Evolutionary conservation across 257 asterid genomes (phyloP).

Genomic region (Leptodermis oblonga): DNA sequence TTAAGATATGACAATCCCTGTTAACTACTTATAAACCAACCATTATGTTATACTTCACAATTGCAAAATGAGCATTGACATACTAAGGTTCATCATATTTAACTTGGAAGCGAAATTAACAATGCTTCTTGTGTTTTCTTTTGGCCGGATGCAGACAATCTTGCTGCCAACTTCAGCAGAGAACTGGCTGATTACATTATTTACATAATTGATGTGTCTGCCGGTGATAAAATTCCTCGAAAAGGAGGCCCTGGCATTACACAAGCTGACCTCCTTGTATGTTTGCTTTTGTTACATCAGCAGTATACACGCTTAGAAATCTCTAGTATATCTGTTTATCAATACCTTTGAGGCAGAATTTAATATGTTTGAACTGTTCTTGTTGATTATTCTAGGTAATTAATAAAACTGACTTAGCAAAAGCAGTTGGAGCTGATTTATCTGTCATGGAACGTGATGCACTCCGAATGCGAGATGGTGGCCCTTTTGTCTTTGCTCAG

Average conservation of each 20-base stretch:
- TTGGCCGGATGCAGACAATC: slow-evolving; percentile 50
- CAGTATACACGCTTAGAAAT: not conserved
- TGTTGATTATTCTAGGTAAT: slow-evolving; percentile 51
- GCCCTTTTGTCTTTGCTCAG: slow-evolving; percentile 96
- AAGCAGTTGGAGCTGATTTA: slow-evolving; percentile 88
- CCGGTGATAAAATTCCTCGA: slow-evolving; percentile 92
- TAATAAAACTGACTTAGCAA: slow-evolving; percentile 89
- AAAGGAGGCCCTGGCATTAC: slow-evolving; percentile 99
- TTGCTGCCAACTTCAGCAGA: slow-evolving; percentile 96
- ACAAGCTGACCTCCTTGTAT: slow-evolving; percentile 92
- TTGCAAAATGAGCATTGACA: not conserved
- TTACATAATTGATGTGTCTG: slow-evolving; percentile 90
- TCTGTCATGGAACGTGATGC: slow-evolving; percentile 94
- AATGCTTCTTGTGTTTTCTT: not conserved
- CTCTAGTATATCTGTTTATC: not conserved
- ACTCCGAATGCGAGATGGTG: slow-evolving; percentile 95
- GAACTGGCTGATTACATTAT: slow-evolving; percentile 91
- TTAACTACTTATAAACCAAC: not conserved
- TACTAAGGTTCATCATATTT: not conserved
- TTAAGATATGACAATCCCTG: not conserved
- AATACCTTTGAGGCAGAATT: not conserved
- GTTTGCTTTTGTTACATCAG: slow-evolving; percentile 11
- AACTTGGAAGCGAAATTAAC: not conserved
- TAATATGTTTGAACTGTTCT: not conserved
- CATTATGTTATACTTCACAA: not conserved